phyloP scores from a whole-genome alignment of 2,329 filamentous ascomycete species.

The Huntiella bhutanensis region DNA sequence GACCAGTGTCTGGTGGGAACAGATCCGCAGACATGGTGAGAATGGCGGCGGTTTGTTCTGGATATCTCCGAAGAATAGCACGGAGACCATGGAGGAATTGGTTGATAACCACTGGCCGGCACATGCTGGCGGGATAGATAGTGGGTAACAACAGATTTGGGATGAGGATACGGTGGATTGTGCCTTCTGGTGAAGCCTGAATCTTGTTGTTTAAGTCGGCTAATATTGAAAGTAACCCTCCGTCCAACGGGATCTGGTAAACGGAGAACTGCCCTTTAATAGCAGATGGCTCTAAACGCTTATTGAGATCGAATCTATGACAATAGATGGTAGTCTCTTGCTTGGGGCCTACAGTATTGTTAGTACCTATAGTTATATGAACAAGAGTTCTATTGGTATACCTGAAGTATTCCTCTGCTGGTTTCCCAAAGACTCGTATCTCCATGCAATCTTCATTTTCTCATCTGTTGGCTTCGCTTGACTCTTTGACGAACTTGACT shows the following conservation, averaged over 20 bases:
- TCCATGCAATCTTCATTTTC: conserved; percentile 98
- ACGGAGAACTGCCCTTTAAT: conserved; percentile 32
- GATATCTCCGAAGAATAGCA: conserved; percentile 50
- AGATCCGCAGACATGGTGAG: conserved; percentile 64
- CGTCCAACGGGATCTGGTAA: conserved; percentile 5
- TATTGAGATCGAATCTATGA: conserved; percentile 53
- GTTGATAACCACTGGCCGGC: conserved; percentile 53
- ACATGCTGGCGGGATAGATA: conserved; percentile 51
- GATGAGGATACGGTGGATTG: conserved; percentile 65
- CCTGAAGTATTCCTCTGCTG: conserved; percentile 24
- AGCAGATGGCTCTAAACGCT: conserved; percentile 34
- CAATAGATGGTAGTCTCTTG: conserved; percentile 29
- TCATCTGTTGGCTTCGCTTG: conserved; percentile 15
- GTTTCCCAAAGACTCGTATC: conserved; percentile 68
- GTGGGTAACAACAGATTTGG: conserved; percentile 75
- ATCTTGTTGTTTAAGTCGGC: conserved; percentile 36
- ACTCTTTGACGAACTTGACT: neutral
- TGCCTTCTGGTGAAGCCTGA: conserved; percentile 34
- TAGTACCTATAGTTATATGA: conserved; percentile 1
- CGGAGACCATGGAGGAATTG: conserved; percentile 67
- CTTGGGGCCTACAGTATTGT: neutral
- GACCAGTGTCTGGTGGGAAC: conserved; percentile 53
- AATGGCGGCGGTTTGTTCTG: conserved; percentile 48
- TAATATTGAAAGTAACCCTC: conserved; percentile 34
- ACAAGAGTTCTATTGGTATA: neutral